Evolutionary conservation across 192 early-diverging fungal genomes (phyloP), one percentile per base, ranked within the genome.

Genomic region (Linnemannia zychae): DNA sequence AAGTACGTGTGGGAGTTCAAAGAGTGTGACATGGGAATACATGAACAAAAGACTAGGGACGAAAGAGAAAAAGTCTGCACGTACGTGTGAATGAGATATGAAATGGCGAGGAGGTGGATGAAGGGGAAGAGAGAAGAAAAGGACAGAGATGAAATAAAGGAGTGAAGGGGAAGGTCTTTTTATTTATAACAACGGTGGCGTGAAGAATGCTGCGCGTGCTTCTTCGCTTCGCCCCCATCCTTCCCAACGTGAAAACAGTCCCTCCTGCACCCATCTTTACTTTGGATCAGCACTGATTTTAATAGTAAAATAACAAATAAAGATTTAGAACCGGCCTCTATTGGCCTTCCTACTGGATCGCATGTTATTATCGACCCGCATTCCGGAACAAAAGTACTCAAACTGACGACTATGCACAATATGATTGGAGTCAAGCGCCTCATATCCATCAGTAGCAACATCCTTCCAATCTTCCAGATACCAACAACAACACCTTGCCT

Each of bases 301-400:
- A 53, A n/a, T 7, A 50, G 12, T 4, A 53, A 53, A 7, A 53
- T 6, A n/a, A 53, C 5, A n/a, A 53, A 2, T 17, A 53, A 17
- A 50, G n/a, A 1, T 48, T 18, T 50, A 50, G 49, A 53, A n/a
- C 22, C 52, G 7, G 52, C 52, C 20, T 53, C 52, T 18, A 53
- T 20, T 67, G 11, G 65, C 65, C 65, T 67, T 67, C 65, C 65
- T 33, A 34, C 65, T 67, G 33, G 17, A 67, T 18, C 65, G 65
- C 65, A 4, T 33, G 4, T 9, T 9, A 15, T 1, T 36, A 31
- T 1, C 65, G 24, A 24, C 33, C 4, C 22, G 0, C 65, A 67
- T 67, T 33, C 34, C 65, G 12, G 13, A 13, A 36, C 65, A 17
- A 6, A 67, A 34, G n/a, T 1, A 1, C 31, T 67, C 33, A 67